A percentile compares a stretch with the other conserved stretches of the same genome.
Conservation (phyloP, 1,284 basidiomycete genomes). For the Tetrapyrgos nigripes region DNA sequence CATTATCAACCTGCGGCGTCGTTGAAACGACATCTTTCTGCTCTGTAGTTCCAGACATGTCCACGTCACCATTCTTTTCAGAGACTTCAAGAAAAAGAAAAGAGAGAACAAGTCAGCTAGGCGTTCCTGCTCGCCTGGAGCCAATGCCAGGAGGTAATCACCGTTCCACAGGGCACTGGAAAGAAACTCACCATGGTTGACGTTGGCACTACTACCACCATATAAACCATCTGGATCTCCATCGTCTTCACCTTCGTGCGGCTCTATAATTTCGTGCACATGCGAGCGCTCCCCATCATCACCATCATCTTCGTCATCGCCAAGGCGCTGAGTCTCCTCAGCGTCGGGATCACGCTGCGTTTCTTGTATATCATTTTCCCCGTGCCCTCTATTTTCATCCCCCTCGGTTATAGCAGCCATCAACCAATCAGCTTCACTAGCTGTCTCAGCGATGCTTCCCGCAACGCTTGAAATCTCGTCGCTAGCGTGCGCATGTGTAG, state of each 20-base stretch:
- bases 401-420: constrained; percentile 83
- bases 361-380: no score
- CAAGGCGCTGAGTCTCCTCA: constrained; percentile 21
- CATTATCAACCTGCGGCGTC: constrained; percentile 19
- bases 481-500: constrained; percentile 53
- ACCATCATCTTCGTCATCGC: constrained; percentile 47
- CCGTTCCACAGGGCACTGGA: not conserved
- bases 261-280: constrained; percentile 51
- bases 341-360: constrained; percentile 37
- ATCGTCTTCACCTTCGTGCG: constrained; percentile 41
- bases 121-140: constrained; percentile 40
- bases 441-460: constrained; percentile 72
- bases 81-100: constrained; percentile 33
- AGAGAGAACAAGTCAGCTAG: constrained; percentile 58
- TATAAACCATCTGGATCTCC: not conserved
- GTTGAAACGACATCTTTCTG: constrained; percentile 4
- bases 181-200: not conserved
- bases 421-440: constrained; percentile 81
- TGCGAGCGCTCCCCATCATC: constrained; percentile 49
- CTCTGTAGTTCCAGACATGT: constrained; percentile 31
- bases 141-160: not conserved
- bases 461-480: constrained; percentile 72
- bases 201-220: not conserved
- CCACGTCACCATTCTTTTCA: constrained; percentile 59
- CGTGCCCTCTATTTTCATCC: constrained; percentile 37